These are phyloP conservation scores for Gaertneriomyces semiglobifer DNA, from an alignment of 192 early-diverging fungal genomes.

Conservation along the genomic window DNA sequence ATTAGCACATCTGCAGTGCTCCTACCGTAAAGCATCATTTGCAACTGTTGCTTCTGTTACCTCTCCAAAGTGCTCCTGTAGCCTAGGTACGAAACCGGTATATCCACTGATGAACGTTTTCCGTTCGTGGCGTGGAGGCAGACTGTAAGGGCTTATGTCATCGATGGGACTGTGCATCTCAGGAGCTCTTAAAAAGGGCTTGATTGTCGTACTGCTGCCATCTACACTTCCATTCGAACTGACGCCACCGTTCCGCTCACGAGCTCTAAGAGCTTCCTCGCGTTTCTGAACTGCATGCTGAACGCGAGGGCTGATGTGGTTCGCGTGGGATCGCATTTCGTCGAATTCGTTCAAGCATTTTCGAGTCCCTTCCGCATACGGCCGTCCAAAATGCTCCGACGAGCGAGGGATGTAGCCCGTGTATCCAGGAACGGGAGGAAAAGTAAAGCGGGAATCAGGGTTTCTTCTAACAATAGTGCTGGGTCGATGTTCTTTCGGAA, in stretches of 20 bases:
- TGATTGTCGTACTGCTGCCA: too few relatives aligned
- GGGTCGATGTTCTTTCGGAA: neutral
- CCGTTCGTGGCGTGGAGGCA: slow-evolving; percentile 47
- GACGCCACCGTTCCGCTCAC: too few relatives aligned
- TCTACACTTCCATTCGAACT: too few relatives aligned
- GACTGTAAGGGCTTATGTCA: slow-evolving; percentile 50
- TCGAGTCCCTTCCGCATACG: slow-evolving; percentile 55
- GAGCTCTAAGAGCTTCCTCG: neutral
- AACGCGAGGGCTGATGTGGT: slow-evolving; percentile 45
- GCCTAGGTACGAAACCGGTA: slow-evolving; percentile 56
- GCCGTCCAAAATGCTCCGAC: slow-evolving; percentile 54
- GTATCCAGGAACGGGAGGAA: slow-evolving; percentile 58
- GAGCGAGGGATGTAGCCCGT: slow-evolving; percentile 57
- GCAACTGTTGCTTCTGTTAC: slow-evolving; percentile 25
- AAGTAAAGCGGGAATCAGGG: slow-evolving; percentile 53
- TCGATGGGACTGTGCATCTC: slow-evolving; percentile 24
- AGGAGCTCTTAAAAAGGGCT: too few relatives aligned
- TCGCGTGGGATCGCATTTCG: slow-evolving; percentile 35
- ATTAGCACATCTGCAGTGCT: slow-evolving; percentile 4
- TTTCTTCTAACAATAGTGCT: slow-evolving; percentile 15
- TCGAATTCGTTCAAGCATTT: slow-evolving; percentile 48
- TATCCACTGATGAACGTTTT: slow-evolving; percentile 58
- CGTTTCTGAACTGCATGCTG: slow-evolving; percentile 40
- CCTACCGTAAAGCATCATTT: too few relatives aligned
- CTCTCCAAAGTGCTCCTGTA: slow-evolving; percentile 63